Conservation (phyloP, 2,329 filamentous ascomycete species). For the Bimuria novae-zelandiae region DNA sequence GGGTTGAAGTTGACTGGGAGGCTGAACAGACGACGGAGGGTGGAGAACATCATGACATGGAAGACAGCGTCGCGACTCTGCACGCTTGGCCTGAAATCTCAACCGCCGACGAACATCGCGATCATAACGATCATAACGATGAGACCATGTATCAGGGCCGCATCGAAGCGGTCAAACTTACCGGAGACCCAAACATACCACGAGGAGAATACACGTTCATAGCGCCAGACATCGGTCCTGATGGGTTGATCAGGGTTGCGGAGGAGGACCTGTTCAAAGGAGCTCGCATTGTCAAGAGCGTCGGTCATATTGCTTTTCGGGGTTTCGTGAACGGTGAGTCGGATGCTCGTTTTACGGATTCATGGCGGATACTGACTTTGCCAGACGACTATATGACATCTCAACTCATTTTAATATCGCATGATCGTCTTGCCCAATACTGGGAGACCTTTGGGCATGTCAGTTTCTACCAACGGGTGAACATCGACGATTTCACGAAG, state of each 20-base stretch:
- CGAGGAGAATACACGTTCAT: conserved; percentile 83
- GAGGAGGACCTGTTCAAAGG: conserved; percentile 73
- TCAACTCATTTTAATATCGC: conserved; percentile 77
- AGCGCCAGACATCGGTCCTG: conserved; percentile 73
- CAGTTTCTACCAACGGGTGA: conserved; percentile 54
- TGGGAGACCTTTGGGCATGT: conserved; percentile 67
- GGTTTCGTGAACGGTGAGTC: conserved; percentile 74
- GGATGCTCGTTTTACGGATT: background rate
- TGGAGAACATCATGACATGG: conserved; percentile 20
- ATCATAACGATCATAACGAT: conserved; percentile 18
- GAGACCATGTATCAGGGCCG: conserved; percentile 63
- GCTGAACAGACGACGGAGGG: conserved; percentile 20
- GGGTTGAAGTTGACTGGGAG: conserved; percentile 12
- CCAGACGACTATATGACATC: conserved; percentile 75
- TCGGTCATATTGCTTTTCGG: conserved; percentile 75
- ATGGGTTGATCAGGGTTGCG: conserved; percentile 67
- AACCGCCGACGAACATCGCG: background rate
- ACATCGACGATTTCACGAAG: conserved; percentile 47
- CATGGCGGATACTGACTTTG: background rate
- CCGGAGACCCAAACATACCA: conserved; percentile 87
- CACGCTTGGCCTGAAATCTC: conserved; percentile 17
- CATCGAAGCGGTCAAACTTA: conserved; percentile 86
- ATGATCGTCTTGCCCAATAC: conserved; percentile 78
- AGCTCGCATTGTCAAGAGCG: conserved; percentile 71
- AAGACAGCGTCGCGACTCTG: conserved; percentile 48